Evolutionary conservation across 2,329 filamentous ascomycete genomes (phyloP).

Genomic region (Exophiala sp.): DNA sequence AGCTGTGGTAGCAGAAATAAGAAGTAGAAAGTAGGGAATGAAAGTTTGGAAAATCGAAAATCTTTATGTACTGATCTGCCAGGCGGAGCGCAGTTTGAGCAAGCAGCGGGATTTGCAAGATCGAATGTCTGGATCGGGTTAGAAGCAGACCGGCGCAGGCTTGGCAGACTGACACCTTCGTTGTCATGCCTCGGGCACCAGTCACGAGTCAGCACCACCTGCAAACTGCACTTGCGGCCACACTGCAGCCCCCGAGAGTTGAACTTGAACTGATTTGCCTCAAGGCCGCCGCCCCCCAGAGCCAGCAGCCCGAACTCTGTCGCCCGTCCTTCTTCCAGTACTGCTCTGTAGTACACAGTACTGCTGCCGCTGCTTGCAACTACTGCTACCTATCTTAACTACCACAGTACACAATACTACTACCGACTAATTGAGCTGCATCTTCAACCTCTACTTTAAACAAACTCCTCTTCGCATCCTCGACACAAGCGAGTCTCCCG

Average conservation of each 20-base stretch:
- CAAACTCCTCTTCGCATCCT: background rate
- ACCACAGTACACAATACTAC: background rate
- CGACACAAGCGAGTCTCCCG: background rate
- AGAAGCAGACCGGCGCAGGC: background rate
- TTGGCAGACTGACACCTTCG: background rate
- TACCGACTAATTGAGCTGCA: background rate
- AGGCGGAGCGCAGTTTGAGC: background rate
- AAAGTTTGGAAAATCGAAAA: background rate
- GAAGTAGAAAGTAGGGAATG: background rate
- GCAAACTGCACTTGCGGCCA: too few relatives aligned
- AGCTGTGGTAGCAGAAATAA: background rate
- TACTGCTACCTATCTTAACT: background rate
- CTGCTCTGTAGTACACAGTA: too few relatives aligned
- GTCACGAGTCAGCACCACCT: too few relatives aligned
- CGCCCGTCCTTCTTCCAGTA: too few relatives aligned
- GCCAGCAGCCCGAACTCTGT: background rate
- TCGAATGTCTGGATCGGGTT: too few relatives aligned
- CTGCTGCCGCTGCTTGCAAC: background rate
- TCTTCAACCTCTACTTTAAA: background rate
- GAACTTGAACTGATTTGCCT: background rate
- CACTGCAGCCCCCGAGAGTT: background rate
- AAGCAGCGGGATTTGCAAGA: background rate
- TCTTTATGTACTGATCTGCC: background rate
- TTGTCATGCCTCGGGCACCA: background rate
- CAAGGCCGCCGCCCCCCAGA: background rate